A percentile compares a stretch with the other conserved stretches of the same genome.
Conservation (phyloP, 257 asterid genomes). For the Sherardia arvensis region DNA sequence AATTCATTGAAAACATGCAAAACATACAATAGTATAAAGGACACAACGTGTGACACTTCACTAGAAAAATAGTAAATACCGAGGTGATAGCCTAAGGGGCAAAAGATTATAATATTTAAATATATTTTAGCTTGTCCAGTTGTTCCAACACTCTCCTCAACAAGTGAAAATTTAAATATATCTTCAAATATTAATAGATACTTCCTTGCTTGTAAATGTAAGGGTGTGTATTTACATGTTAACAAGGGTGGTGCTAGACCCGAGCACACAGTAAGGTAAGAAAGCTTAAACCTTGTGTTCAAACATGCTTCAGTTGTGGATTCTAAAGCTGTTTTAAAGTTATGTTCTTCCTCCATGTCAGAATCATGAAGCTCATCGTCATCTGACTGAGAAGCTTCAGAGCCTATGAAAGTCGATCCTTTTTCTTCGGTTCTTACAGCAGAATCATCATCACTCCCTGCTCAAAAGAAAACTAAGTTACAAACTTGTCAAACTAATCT, state of each 20-base stretch:
- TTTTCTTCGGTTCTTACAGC: constrained; percentile 16
- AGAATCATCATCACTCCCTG: constrained; percentile 37
- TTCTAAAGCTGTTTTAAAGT: constrained; percentile 20
- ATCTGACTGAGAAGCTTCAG: constrained; percentile 28
- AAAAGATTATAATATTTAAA: not conserved
- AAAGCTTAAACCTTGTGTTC: constrained; percentile 36
- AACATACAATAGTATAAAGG: not conserved
- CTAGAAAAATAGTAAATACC: not conserved
- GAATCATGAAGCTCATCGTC: constrained; percentile 28
- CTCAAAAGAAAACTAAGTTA: not conserved
- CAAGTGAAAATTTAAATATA: not conserved
- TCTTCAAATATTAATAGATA: not conserved
- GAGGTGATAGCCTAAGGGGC: not conserved
- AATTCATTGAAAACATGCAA: not conserved
- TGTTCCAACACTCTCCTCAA: not conserved
- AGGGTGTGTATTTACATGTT: not conserved
- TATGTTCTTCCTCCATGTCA: constrained; percentile 58
- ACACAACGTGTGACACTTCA: too few species aligned
- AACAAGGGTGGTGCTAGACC: too few species aligned
- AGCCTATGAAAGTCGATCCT: constrained; percentile 15
- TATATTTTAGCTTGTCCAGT: not conserved
- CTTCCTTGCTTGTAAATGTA: not conserved
- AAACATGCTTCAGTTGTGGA: constrained; percentile 25
- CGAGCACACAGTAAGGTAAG: not conserved
- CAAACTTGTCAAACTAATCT: not conserved